Evolutionary conservation across 2,329 filamentous ascomycete species (phyloP), one percentile per base, ranked within the genome.

Genomic region (Immersiporthe knoxdaviesiana): DNA sequence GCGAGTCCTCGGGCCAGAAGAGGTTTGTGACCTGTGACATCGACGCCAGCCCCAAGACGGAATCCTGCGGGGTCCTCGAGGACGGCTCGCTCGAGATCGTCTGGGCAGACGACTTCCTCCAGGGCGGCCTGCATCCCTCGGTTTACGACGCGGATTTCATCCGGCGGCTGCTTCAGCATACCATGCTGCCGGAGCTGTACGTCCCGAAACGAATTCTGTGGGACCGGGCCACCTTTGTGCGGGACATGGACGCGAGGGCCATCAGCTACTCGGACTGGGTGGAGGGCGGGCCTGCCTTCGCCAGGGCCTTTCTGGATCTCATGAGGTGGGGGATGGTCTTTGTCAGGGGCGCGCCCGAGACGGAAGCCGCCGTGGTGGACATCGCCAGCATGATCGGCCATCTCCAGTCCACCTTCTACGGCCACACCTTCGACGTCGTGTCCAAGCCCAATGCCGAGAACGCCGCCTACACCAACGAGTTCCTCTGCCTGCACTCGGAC

Each of bases 401-500:
- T 44, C 81, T 97, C 35, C 91, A 93, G 75, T 90, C 93, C 74
- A 96, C 94, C 10, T 96, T 98, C 77, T 98, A 98, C 79, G 96
- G 96, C 56, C 84, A 86, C 74, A 97, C 93, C 0, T 98, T 94
- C 89, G 92, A 97, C 79, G 95, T 98, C 16, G 88, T 89, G 66
- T 93, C 90, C 3, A 91, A 97, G 66, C 90, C 91, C 1, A 79
- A 92, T 67, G 93, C 94, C 32, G 94, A 95, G 77, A 98, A 98
- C 77, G 92, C 97, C 4, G 95, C 96, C 12, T 94, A 98, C 81
- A 97, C 95, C 0, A 90, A 87, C 75, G 86, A 90, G 63, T 90
- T 90, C 75, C 88, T 98, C 1, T 92, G 92, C 21, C 89, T 97
- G 62, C 96, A 99, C 81, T 96, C 97, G 88, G 96, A 98, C 77